Conservation (phyloP, 2,329 filamentous ascomycete species). For the Hypoxylon sp. region DNA sequence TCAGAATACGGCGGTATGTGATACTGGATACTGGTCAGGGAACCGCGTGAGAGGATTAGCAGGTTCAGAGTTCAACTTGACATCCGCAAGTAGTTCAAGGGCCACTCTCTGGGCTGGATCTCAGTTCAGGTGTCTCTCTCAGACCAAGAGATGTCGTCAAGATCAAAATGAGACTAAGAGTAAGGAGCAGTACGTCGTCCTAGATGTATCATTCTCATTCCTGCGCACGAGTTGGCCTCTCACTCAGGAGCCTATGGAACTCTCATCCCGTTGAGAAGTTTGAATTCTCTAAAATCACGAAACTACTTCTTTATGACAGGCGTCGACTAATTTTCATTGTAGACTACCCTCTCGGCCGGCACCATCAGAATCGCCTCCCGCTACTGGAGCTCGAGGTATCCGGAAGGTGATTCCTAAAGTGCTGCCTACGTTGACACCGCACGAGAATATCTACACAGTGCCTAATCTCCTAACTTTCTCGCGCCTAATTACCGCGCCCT, state of each 20-base stretch:
- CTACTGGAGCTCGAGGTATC: slow-evolving; percentile 34
- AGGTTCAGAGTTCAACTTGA: not conserved
- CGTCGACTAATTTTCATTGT: slow-evolving; percentile 11
- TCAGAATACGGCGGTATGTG: not conserved
- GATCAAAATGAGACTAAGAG: slow-evolving; percentile 26
- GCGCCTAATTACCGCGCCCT: slow-evolving; percentile 83
- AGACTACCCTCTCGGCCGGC: slow-evolving; percentile 11
- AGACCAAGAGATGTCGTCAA: slow-evolving; percentile 1
- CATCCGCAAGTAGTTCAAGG: not conserved
- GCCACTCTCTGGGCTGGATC: not conserved
- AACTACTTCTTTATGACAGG: not conserved
- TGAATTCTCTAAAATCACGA: not conserved
- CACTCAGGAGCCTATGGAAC: not conserved
- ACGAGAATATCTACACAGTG: slow-evolving; percentile 97
- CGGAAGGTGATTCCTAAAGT: slow-evolving; percentile 52
- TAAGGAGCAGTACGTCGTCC: slow-evolving; percentile 38
- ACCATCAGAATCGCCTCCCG: not conserved
- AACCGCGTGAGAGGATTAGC: slow-evolving; percentile 1
- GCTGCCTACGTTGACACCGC: slow-evolving; percentile 57
- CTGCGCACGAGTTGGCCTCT: not conserved
- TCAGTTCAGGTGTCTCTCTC: slow-evolving; percentile 25
- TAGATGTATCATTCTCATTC: not conserved
- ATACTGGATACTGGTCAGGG: not conserved
- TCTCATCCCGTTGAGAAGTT: not conserved
- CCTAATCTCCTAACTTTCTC: slow-evolving; percentile 93